A percentile compares a stretch with the other conserved stretches of the same genome.
phyloP scores from a whole-genome alignment of 2,329 filamentous ascomycete species.

The Aphanocladium album region DNA sequence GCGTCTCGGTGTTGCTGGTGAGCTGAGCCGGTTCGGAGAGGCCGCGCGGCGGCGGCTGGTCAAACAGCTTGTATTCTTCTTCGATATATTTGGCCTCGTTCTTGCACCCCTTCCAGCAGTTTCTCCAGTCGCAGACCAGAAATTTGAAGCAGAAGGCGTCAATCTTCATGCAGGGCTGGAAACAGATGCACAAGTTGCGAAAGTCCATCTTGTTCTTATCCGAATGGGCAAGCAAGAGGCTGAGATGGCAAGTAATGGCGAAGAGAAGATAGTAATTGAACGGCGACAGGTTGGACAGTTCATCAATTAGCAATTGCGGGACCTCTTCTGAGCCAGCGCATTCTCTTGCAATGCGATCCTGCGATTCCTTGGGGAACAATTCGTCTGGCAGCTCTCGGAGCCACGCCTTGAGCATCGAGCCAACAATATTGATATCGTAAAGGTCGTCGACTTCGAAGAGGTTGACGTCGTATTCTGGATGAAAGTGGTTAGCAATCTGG shows the following conservation, averaged over 20 bases:
- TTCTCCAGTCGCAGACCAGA: conserved; percentile 88
- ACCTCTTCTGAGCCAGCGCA: conserved; percentile 74
- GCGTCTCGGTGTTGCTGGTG: conserved; percentile 15
- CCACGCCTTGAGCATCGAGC: conserved; percentile 95
- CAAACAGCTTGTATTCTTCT: conserved; percentile 58
- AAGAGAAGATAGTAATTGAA: conserved; percentile 98
- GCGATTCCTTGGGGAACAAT: conserved; percentile 78
- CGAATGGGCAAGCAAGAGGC: conserved; percentile 81
- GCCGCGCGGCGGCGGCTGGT: conserved; percentile 51
- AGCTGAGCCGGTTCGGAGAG: conserved; percentile 30
- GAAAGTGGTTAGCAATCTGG: not conserved
- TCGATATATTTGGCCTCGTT: conserved; percentile 78
- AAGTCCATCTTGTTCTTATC: conserved; percentile 99
- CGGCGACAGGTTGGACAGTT: conserved; percentile 87
- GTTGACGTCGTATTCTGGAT: conserved; percentile 75
- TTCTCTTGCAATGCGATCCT: conserved; percentile 74
- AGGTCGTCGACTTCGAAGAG: conserved; percentile 82
- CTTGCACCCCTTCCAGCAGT: conserved; percentile 95
- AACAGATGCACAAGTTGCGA: conserved; percentile 91
- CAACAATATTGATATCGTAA: conserved; percentile 95
- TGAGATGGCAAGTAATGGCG: conserved; percentile 93
- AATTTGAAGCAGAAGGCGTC: conserved; percentile 95
- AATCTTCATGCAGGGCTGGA: conserved; percentile 95
- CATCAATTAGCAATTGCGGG: conserved; percentile 81
- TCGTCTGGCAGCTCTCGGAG: conserved; percentile 91